Conservation (phyloP, 2,329 filamentous ascomycete genomes). For the Fusarium equiseti region DNA sequence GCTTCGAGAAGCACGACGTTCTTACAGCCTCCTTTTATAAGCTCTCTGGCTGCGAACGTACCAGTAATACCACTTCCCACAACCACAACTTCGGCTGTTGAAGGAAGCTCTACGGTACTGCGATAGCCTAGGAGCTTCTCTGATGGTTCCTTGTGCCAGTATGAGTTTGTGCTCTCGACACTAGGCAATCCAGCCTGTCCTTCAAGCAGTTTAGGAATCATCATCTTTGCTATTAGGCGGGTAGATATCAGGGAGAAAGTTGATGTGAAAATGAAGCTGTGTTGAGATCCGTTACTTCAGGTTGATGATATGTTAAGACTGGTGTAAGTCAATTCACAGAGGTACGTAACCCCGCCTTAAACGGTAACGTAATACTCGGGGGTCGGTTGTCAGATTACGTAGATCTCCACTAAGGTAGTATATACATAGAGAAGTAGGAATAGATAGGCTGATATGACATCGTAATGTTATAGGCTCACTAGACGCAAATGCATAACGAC, state of each 20-base stretch:
- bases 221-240: slow-evolving; percentile 45
- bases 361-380: slow-evolving; percentile 7
- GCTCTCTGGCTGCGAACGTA: slow-evolving; percentile 74
- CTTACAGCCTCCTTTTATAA: slow-evolving; percentile 62
- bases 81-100: slow-evolving; percentile 74
- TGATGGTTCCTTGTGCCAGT: slow-evolving; percentile 80
- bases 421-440: not conserved
- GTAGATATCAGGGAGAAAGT: not conserved
- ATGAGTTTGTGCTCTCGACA: slow-evolving; percentile 71
- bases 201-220: slow-evolving; percentile 46
- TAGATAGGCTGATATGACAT: slow-evolving; percentile 6
- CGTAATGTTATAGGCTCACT: not conserved
- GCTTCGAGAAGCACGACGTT: slow-evolving; percentile 81
- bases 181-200: slow-evolving; percentile 69
- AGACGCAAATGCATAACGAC: not conserved
- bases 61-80: slow-evolving; percentile 83
- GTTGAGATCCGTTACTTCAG: not conserved
- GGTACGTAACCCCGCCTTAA: slow-evolving; percentile 19
- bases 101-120: slow-evolving; percentile 73
- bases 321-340: not conserved
- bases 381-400: slow-evolving; percentile 10
- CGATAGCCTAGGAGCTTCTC: slow-evolving; percentile 73
- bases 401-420: slow-evolving; percentile 3
- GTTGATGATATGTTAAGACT: not conserved
- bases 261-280: not conserved